Conservation (phyloP, 768 basidiomycete species). For the Ramaria sp. region DNA sequence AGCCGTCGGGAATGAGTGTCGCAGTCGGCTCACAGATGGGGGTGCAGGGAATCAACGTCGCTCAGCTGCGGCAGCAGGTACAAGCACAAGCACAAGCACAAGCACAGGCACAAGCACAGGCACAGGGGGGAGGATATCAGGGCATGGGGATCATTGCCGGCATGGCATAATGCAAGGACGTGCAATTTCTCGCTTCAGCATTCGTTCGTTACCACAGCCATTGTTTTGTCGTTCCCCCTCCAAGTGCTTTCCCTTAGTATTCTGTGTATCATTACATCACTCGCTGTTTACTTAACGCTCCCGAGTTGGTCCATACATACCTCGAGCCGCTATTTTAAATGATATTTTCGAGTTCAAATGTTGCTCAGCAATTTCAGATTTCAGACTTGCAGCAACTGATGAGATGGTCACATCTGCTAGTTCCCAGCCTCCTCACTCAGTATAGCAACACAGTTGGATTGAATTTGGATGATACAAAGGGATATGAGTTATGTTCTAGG, state of each 20-base stretch:
- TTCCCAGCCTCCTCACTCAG: no score
- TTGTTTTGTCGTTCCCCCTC: not conserved
- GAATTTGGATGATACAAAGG: no score
- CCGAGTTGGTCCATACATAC: not conserved
- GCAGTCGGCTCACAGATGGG: not conserved
- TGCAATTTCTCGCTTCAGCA: not conserved
- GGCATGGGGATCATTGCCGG: constrained; percentile 3
- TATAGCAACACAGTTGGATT: no score
- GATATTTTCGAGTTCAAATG: not conserved
- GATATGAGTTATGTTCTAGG: no score
- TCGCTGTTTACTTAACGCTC: not conserved
- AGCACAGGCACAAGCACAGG: not conserved
- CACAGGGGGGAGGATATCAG: constrained; percentile 1
- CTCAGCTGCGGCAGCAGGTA: not conserved
- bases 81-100: not conserved
- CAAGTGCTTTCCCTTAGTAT: not conserved
- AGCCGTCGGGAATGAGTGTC: not conserved
- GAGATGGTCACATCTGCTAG: no score
- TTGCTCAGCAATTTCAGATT: no score
- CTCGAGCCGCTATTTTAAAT: not conserved
- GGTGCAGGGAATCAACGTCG: not conserved
- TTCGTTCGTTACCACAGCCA: not conserved
- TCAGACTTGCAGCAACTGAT: no score
- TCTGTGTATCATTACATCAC: constrained; percentile 3
- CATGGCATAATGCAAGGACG: not conserved